Evolutionary conservation across 768 basidiomycete genomes (phyloP).

Genomic region (Tremella mesenterica): DNA sequence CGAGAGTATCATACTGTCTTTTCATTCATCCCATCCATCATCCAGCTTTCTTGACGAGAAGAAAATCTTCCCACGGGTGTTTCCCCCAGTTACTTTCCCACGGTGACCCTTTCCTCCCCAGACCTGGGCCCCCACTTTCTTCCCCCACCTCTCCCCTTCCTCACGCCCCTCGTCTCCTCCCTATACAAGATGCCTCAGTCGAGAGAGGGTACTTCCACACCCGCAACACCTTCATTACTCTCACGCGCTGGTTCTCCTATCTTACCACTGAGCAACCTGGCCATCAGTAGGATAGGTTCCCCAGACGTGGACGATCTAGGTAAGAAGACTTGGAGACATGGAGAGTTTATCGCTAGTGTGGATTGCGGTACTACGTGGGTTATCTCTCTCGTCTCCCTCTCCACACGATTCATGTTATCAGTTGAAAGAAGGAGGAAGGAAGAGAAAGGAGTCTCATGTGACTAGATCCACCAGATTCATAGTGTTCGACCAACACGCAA

Average conservation of each 20-base stretch:
- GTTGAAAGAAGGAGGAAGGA: not conserved
- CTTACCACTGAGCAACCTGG: conserved; percentile 30
- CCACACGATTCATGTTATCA: not conserved
- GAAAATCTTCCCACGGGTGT: too few species aligned
- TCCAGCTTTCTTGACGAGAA: too few species aligned
- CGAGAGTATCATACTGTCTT: too few species aligned
- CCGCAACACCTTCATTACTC: conserved; percentile 33
- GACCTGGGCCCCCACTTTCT: too few species aligned
- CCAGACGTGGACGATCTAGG: not conserved
- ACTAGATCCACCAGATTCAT: conserved; percentile 81
- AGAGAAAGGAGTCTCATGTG: not conserved
- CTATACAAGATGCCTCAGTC: too few species aligned
- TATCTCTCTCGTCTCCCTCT: not conserved
- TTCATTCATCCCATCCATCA: too few species aligned
- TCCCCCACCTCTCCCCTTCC: too few species aligned
- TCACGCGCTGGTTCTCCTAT: conserved; percentile 41
- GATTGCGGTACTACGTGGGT: conserved; percentile 92
- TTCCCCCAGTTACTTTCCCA: too few species aligned
- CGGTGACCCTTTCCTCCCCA: too few species aligned
- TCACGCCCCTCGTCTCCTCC: too few species aligned
- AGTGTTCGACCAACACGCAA: conserved; percentile 74
- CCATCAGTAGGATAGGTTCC: conserved; percentile 5
- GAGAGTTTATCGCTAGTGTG: conserved; percentile 78
- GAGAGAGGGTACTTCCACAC: too few species aligned
- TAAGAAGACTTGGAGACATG: conserved; percentile 21